Evolutionary conservation across 2,329 filamentous ascomycete species (phyloP).

Genomic region (Pseudogymnoascus destructans): DNA sequence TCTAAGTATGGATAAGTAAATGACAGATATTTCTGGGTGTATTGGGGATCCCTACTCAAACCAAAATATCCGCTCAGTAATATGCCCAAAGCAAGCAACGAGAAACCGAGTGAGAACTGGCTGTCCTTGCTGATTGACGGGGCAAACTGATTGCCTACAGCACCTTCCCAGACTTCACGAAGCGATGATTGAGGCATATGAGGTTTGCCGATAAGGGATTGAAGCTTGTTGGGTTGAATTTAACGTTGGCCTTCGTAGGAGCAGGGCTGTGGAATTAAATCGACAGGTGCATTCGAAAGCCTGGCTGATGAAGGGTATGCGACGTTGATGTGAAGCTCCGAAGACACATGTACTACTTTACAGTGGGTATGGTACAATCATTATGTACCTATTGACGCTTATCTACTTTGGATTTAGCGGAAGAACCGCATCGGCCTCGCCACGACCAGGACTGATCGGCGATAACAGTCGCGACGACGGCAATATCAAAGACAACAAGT

Average conservation of each 20-base stretch:
- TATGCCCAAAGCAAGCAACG: constrained; percentile 59
- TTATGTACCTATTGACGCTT: neutral
- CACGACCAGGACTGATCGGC: neutral
- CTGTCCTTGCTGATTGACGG: constrained; percentile 67
- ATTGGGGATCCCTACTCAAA: constrained; percentile 49
- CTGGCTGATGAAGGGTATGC: neutral
- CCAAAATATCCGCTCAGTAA: constrained; percentile 68
- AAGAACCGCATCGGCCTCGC: neutral
- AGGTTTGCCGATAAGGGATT: neutral
- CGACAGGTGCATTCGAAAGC: neutral
- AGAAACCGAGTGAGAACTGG: constrained; percentile 73
- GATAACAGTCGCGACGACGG: constrained; percentile 6
- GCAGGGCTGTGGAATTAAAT: neutral
- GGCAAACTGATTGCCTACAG: constrained; percentile 72
- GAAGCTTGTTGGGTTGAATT: neutral
- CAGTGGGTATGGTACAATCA: constrained; percentile 1
- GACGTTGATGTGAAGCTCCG: constrained; percentile 4
- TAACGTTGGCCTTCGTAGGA: neutral
- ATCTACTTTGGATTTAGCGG: neutral
- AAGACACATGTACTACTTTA: constrained; percentile 9
- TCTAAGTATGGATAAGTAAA: constrained; percentile 40
- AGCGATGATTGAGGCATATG: constrained; percentile 43
- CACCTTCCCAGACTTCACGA: constrained; percentile 86
- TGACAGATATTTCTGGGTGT: constrained; percentile 10
- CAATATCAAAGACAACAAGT: constrained; percentile 1